Evolutionary conservation across 768 basidiomycete species (phyloP).

Genomic region (Harrya chromipes): DNA sequence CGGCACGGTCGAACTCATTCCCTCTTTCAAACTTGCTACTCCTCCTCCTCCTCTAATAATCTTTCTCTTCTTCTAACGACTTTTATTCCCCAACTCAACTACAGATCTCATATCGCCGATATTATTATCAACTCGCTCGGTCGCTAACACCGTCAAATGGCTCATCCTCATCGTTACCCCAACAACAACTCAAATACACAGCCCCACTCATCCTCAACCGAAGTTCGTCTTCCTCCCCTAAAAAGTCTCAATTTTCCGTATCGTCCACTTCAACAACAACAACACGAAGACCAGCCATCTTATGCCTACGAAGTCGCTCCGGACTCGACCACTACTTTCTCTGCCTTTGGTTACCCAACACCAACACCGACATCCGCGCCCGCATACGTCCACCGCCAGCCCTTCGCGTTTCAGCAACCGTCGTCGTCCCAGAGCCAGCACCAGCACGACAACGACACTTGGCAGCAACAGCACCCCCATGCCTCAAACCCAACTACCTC

Average conservation of each 20-base stretch:
- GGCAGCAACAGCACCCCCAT: constrained; percentile 26
- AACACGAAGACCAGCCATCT: constrained; percentile 12
- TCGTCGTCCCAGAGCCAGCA: constrained; percentile 17
- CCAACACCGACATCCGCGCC: constrained; percentile 21
- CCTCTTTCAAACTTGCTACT: background rate
- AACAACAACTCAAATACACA: constrained; percentile 32
- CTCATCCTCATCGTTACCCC: constrained; percentile 34
- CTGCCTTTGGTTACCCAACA: constrained; percentile 21
- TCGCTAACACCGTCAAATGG: too few relatives aligned
- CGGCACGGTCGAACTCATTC: constrained; percentile 38
- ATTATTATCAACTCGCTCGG: too few relatives aligned
- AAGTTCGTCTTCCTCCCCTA: constrained; percentile 64
- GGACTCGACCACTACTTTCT: constrained; percentile 10
- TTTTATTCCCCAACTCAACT: too few relatives aligned
- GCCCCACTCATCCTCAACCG: constrained; percentile 36
- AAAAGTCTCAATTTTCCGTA: constrained; percentile 69
- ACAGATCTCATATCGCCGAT: too few relatives aligned
- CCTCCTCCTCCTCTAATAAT: constrained; percentile 2
- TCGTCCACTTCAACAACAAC: constrained; percentile 29
- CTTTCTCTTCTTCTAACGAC: too few relatives aligned
- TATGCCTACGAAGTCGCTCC: constrained; percentile 20
- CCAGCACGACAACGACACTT: constrained; percentile 16
- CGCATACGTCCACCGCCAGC: constrained; percentile 21
- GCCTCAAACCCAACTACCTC: constrained; percentile 5
- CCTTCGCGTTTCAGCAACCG: constrained; percentile 18